These are phyloP conservation scores for Cladosporium velox DNA, from an alignment of 2,329 filamentous ascomycete species.

Conservation along the genomic window DNA sequence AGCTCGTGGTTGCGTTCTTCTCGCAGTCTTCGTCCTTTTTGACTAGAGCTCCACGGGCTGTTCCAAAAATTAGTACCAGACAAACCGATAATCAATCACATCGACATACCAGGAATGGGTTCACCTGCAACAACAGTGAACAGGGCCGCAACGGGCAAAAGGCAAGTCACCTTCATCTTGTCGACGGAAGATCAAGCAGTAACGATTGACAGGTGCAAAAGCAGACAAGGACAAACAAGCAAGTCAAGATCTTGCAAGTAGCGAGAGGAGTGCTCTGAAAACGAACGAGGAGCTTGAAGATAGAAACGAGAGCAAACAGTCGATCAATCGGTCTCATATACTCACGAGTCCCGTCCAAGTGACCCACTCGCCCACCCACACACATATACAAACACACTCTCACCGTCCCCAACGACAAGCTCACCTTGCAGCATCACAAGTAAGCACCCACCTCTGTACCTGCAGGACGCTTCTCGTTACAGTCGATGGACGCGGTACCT, in stretches of 20 bases:
- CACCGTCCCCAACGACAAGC: slow-evolving; percentile 5
- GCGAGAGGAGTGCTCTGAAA: slow-evolving; percentile 20
- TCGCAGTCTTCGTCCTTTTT: slow-evolving; percentile 26
- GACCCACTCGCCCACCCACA: slow-evolving; percentile 6
- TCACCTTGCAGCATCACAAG: slow-evolving; percentile 22
- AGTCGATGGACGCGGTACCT: slow-evolving; percentile 19
- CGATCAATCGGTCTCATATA: slow-evolving; percentile 2
- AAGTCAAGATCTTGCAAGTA: slow-evolving; percentile 22
- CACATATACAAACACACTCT: slow-evolving; percentile 5
- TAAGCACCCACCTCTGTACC: slow-evolving; percentile 16
- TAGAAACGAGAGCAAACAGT: slow-evolving; percentile 7
- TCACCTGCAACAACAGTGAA: slow-evolving; percentile 20
- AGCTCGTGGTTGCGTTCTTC: slow-evolving; percentile 18
- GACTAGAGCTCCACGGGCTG: slow-evolving; percentile 19
- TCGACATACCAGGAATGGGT: slow-evolving; percentile 23
- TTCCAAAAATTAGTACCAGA: slow-evolving; percentile 13
- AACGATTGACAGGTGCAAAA: slow-evolving; percentile 15
- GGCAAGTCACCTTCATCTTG: slow-evolving; percentile 22
- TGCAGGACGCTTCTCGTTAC: slow-evolving; percentile 19
- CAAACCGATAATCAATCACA: too few relatives aligned
- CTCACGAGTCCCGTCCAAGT: neutral
- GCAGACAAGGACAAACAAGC: slow-evolving; percentile 15
- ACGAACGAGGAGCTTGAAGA: slow-evolving; percentile 6
- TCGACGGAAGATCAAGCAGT: slow-evolving; percentile 5
- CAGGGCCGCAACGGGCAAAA: slow-evolving; percentile 22